Evolutionary conservation across 768 basidiomycete genomes (phyloP).

Genomic region (Calvatia gigantea): DNA sequence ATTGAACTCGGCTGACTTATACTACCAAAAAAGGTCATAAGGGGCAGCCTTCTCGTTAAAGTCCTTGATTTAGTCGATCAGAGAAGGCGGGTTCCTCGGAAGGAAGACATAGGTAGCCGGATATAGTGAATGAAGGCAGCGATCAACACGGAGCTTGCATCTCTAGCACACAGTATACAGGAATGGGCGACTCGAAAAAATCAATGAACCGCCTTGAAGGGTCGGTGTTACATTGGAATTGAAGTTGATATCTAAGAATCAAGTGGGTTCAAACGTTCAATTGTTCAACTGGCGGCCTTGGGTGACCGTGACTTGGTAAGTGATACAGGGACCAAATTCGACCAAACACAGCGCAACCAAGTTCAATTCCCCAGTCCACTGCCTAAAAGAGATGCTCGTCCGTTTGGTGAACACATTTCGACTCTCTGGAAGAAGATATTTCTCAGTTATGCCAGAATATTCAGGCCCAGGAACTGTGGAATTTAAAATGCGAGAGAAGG

Average conservation of each 20-base stretch:
- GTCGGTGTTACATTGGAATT: too few species aligned
- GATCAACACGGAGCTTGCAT: too few species aligned
- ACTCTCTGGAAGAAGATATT: constrained; percentile 7
- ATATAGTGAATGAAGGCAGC: too few species aligned
- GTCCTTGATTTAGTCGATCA: background rate
- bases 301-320: too few species aligned
- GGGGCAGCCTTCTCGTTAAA: constrained; percentile 2
- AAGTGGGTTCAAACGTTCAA: too few species aligned
- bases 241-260: too few species aligned
- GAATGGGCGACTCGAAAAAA: too few species aligned
- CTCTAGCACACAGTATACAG: too few species aligned
- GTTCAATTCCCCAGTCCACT: background rate
- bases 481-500: constrained; percentile 59
- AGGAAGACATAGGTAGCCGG: background rate
- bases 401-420: constrained; percentile 12
- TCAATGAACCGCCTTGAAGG: too few species aligned
- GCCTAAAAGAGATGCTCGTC: constrained; percentile 1
- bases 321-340: constrained; percentile 5
- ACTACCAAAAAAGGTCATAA: constrained; percentile 5
- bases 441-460: constrained; percentile 1
- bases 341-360: background rate
- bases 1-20: background rate
- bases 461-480: constrained; percentile 48
- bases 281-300: too few species aligned
- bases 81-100: background rate